phyloP scores from a whole-genome alignment of 176 grass and related monocot genomes.

The Aegilops umbellulata region DNA sequence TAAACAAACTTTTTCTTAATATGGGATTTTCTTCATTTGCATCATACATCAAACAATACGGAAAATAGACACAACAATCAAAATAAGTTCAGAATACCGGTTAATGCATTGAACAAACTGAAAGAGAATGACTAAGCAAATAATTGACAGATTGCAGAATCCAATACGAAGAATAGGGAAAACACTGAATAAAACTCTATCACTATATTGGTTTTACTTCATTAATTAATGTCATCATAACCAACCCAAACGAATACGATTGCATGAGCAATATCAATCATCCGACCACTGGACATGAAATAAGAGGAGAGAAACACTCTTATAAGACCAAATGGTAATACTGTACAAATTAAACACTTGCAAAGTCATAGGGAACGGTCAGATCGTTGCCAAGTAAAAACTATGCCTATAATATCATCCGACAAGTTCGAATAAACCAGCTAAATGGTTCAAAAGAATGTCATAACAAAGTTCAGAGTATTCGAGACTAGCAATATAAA shows the following conservation, averaged over 20 bases:
- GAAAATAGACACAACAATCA: not conserved
- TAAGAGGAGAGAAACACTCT: not conserved
- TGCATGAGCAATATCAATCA: not conserved
- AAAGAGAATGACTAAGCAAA: slow-evolving; percentile 13
- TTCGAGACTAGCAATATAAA: not conserved
- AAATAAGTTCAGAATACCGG: not conserved
- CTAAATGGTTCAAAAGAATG: slow-evolving; percentile 14
- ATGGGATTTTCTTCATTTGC: not conserved
- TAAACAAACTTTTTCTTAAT: not conserved
- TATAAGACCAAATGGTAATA: not conserved
- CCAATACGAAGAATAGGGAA: not conserved
- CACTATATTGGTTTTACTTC: not conserved
- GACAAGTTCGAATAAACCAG: not conserved
- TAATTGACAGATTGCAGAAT: not conserved
- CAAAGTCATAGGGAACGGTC: not conserved
- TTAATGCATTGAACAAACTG: not conserved
- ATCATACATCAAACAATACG: not conserved
- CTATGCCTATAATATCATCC: not conserved
- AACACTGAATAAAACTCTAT: not conserved
- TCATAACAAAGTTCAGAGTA: not conserved
- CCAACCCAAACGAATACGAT: not conserved
- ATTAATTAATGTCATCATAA: not conserved
- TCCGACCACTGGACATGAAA: not conserved
- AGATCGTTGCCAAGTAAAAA: not conserved
- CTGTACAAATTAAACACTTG: not conserved